Base-by-base conservation (phyloP, 352 stramenopile genomes). In the Phytopythium boreale region DNA sequence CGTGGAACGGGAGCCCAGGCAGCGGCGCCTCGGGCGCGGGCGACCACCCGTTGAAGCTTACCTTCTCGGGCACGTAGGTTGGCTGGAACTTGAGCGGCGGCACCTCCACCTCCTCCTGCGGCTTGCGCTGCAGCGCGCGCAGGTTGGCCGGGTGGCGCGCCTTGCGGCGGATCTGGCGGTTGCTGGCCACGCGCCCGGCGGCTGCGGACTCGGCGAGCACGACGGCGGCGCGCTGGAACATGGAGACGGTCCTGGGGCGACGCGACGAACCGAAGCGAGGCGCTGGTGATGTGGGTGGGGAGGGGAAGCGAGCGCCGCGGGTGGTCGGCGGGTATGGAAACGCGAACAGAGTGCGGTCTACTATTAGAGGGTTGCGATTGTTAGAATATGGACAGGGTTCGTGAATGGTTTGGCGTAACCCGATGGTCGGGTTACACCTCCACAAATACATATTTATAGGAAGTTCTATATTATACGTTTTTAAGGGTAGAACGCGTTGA, bases 41-140 rank as follows among this genome's bases (percentile, higher is more conserved):
- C 34, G 84, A 91, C 87, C 87, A 95, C 68, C 87, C 87, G 67
- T 95, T 95, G 74, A 95, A 95, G 77, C 84, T 93, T 72, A 95
- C 87, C 52, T 83, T 87, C 69, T 85, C 77, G 1, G 87, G 87
- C 61, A 87, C 74, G 51, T 93, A 95, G 46, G 84, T 91, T 19
- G 87, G 84, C 62, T 89, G 74, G 72, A 83, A 95, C 76, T 90
- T 92, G 64, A 95, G 82, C 56, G 84, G 69, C n/a, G 82, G 77
- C 37, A 93, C 72, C 26, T 80, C 79, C 24, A 83, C 22, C 52
- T 75, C 68, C 46, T 75, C 69, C 64, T 85, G 71, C 37, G 77
- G 79, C 68, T 87, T 74, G 66, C 84, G 84, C 71, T 89, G 76
- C 67, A 87, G 65, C 29, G 82, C 83, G 50, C 84, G 84, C 37